Base-by-base conservation (phyloP, 1,284 basidiomycete genomes). In the Leccinum variabile region DNA sequence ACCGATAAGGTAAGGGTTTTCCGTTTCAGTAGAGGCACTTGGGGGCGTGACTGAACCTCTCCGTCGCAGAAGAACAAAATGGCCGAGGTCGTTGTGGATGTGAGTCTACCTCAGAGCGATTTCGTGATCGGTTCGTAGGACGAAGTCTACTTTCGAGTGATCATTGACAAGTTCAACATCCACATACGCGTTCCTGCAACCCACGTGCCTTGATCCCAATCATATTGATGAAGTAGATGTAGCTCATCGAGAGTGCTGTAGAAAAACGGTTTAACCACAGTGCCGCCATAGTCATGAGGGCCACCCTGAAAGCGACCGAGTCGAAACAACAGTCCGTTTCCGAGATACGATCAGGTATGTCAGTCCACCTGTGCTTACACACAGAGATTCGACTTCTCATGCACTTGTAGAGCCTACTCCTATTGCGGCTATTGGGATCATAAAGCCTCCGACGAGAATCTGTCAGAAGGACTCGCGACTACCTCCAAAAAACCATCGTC, bases 101-200 rank as follows among this genome's bases (percentile, higher is more conserved):
- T 91, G 67, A 77, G 86, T 76, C 33, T 32, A 30, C 49, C 8
- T 44, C 59, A 18, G 41, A 33, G 22, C 5, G 25, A 30, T n/a
- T 54, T 60, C 56, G 61, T 65, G 65, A 52, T 63, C 22, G 46
- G n/a, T 25, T 56, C 41, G 2, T 64, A 95, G 92, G 84, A 89
- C 22, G 80, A 80, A 3, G 82, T 90, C 25, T 90, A 90, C 76
- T 91, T 95, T 72, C 86, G 91, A 54, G 84, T 98, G 59, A 95
- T 97, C 76, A 91, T 89, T 71, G 91, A 96, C 68, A 90, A 88
- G 67, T 97, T 96, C 77, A 89, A 93, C 68, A 81, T 95, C 37
- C 89, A 94, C 69, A 87, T 98, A 56, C 90, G 97, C 39, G 82
- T 70, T 63, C 35, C 33, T 13, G 52, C 14, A 18, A 16, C 46